Conservation (phyloP, 2,329 filamentous ascomycete genomes). For the Ophiognomonia clavigignenti-juglandacearum region DNA sequence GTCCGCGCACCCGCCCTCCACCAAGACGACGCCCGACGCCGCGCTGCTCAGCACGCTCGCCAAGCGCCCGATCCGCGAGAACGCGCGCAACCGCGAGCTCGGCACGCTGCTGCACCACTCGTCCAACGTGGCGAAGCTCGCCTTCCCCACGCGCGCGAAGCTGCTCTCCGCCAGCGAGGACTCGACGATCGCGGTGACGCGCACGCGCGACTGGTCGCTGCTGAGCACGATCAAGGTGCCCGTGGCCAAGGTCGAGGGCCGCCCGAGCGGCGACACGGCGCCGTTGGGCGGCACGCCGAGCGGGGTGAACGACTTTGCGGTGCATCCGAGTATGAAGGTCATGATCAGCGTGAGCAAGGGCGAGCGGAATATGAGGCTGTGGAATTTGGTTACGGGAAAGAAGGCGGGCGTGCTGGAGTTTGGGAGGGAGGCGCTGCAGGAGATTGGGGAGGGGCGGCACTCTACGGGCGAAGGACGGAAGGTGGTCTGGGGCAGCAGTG, state of each 20-base stretch:
- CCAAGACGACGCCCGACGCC: slow-evolving; percentile 39
- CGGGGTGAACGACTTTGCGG: slow-evolving; percentile 92
- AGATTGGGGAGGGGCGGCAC: slow-evolving; percentile 71
- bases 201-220: slow-evolving; percentile 84
- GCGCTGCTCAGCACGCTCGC: slow-evolving; percentile 63
- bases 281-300: slow-evolving; percentile 72
- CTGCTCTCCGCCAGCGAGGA: slow-evolving; percentile 86
- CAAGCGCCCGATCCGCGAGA: slow-evolving; percentile 73
- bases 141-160: slow-evolving; percentile 82
- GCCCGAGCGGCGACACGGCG: slow-evolving; percentile 87
- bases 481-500: slow-evolving; percentile 72
- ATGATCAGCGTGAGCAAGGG: slow-evolving; percentile 91
- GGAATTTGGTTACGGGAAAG: slow-evolving; percentile 95
- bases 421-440: slow-evolving; percentile 63
- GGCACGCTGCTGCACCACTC: slow-evolving; percentile 84
- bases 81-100: slow-evolving; percentile 80
- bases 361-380: slow-evolving; percentile 86
- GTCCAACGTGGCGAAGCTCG: slow-evolving; percentile 71
- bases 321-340: slow-evolving; percentile 93
- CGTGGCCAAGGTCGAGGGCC: slow-evolving; percentile 70
- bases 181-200: slow-evolving; percentile 81
- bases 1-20: slow-evolving; percentile 61
- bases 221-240: slow-evolving; percentile 87
- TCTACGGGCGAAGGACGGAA: slow-evolving; percentile 76
- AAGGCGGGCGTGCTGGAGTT: slow-evolving; percentile 93